Conservation (phyloP, 371 early-diverging fungal species). For the Phascolomyces articulosus region DNA sequence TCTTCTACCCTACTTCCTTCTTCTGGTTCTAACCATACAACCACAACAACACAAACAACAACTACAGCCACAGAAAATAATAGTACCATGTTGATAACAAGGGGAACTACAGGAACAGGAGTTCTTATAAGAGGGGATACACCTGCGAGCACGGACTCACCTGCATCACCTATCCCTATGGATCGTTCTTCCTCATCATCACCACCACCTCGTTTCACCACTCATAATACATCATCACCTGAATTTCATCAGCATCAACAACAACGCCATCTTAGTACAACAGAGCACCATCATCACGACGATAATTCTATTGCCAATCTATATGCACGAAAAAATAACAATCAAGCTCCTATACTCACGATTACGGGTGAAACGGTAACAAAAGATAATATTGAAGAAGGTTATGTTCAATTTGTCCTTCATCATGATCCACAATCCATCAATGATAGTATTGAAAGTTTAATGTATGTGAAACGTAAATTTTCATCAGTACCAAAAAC, state of each 20-base stretch:
- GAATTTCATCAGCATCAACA: not conserved
- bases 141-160: conserved; percentile 1
- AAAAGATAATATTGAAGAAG: conserved; percentile 42
- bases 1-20: too few species aligned
- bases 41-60: not conserved
- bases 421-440: conserved; percentile 41
- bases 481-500: conserved; percentile 49
- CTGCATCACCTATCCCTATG: conserved; percentile 5
- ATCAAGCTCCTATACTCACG: not conserved
- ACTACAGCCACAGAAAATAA: too few species aligned
- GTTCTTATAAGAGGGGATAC: not conserved
- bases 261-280: too few species aligned
- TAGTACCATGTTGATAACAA: not conserved
- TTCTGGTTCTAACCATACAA: not conserved
- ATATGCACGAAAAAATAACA: not conserved
- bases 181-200: too few species aligned
- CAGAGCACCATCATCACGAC: not conserved
- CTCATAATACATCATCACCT: not conserved
- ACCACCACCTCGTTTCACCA: not conserved
- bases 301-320: conserved; percentile 1
- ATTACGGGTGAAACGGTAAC: conserved; percentile 43
- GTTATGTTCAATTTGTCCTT: conserved; percentile 49
- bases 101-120: not conserved
- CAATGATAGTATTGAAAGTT: conserved; percentile 40
- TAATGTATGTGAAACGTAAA: conserved; percentile 46